Conservation (phyloP, 495 filamentous ascomycete species). For the Penicillium cosmopolitanum region DNA sequence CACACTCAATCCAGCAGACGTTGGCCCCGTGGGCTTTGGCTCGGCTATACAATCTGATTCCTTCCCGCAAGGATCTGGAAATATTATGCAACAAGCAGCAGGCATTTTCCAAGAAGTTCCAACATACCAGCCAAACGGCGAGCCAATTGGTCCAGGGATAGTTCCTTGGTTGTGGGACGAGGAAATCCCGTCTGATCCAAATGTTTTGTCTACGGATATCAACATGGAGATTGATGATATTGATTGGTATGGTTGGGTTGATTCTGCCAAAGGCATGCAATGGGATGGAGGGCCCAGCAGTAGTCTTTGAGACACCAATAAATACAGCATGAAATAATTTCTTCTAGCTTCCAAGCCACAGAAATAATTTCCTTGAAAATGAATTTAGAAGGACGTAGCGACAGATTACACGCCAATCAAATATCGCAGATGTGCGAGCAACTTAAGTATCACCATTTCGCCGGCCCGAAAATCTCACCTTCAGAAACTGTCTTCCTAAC, state of each 20-base stretch:
- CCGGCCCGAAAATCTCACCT: slow-evolving; percentile 58
- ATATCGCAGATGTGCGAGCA: background rate
- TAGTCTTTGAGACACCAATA: background rate
- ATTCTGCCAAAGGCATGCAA: slow-evolving; percentile 41
- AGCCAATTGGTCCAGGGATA: slow-evolving; percentile 14
- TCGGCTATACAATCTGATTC: too few species aligned
- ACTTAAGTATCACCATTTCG: slow-evolving; percentile 28
- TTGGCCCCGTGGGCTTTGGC: too few species aligned
- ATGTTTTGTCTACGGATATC: slow-evolving; percentile 30
- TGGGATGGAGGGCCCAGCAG: background rate
- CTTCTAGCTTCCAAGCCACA: too few species aligned
- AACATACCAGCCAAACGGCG: slow-evolving; percentile 2
- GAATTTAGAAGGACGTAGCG: too few species aligned
- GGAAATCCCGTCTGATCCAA: slow-evolving; percentile 21
- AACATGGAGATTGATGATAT: slow-evolving; percentile 48
- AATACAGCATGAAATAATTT: too few species aligned
- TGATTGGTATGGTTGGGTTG: slow-evolving; percentile 56
- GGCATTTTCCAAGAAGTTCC: background rate
- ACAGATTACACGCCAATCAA: too few species aligned
- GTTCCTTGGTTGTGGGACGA: slow-evolving; percentile 40
- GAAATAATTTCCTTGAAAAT: too few species aligned
- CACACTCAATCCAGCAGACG: background rate
- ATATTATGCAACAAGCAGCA: too few species aligned
- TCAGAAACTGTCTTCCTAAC: slow-evolving; percentile 47
- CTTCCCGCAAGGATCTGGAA: too few species aligned